Percentiles rank a stretch among this genome's conserved stretches.
Conservation (phyloP, 148 eudicot species). For the Chenopodium album region DNA sequence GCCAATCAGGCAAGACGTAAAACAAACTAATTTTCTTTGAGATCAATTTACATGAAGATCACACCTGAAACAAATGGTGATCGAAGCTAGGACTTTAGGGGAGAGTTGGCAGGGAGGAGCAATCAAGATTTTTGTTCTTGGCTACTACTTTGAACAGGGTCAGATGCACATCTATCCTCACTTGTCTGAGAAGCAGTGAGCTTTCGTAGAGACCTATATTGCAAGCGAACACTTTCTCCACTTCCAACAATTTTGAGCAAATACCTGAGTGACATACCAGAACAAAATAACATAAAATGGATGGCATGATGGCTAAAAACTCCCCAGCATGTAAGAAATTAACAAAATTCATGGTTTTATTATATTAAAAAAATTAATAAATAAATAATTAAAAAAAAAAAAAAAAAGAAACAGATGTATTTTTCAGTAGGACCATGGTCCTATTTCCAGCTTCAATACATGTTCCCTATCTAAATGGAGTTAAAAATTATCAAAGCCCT, state of each 20-base stretch:
- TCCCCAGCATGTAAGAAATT: not conserved
- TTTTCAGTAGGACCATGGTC: not conserved
- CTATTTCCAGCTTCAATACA: not conserved
- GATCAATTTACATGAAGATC: slow-evolving; percentile 7
- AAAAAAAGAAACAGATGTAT: not conserved
- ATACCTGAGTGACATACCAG: slow-evolving; percentile 46
- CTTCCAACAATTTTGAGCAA: slow-evolving; percentile 61
- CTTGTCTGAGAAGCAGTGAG: slow-evolving; percentile 32
- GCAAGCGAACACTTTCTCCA: slow-evolving; percentile 79
- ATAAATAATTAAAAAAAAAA: not conserved
- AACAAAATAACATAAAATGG: not conserved
- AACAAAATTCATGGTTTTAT: not conserved
- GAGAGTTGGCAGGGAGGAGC: not conserved
- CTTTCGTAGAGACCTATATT: slow-evolving; percentile 75
- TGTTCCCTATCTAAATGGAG: not conserved
- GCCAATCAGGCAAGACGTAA: not conserved
- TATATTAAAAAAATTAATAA: not conserved
- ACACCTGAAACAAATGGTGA: not conserved
- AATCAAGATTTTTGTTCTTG: slow-evolving; percentile 24
- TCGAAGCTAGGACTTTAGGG: not conserved
- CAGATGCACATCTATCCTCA: slow-evolving; percentile 39
- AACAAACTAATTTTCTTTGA: not conserved
- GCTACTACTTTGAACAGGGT: slow-evolving; percentile 42
- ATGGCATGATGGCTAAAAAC: not conserved
- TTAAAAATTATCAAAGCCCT: not conserved